phyloP scores from a whole-genome alignment of 2,329 filamentous ascomycete genomes.

The Geosmithia putterillii region DNA sequence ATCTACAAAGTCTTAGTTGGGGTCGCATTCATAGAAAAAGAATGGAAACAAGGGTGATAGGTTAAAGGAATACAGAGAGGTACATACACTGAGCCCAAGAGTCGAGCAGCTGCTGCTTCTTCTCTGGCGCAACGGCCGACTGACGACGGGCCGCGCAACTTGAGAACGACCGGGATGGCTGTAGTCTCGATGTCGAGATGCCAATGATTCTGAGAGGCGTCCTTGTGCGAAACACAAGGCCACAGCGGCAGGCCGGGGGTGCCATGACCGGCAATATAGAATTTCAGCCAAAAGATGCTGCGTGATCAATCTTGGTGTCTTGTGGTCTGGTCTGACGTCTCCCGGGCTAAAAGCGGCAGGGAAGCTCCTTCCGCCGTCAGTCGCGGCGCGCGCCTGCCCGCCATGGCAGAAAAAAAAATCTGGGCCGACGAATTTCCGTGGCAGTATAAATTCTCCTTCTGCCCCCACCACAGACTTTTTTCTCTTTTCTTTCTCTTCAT shows the following conservation, averaged over 20 bases:
- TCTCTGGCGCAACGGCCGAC: constrained; percentile 2
- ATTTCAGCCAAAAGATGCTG: neutral
- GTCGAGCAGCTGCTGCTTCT: constrained; percentile 2
- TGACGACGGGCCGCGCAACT: neutral
- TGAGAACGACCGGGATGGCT: neutral
- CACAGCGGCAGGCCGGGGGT: constrained; percentile 11
- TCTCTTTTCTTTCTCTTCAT: constrained; percentile 46
- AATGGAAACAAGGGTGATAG: neutral
- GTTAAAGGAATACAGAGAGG: neutral
- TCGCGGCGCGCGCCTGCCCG: no score
- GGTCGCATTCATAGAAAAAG: neutral
- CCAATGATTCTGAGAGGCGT: constrained; percentile 10
- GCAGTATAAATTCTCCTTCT: constrained; percentile 22
- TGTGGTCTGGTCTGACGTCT: neutral
- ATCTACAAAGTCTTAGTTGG: constrained; percentile 9
- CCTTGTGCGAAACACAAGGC: constrained; percentile 8
- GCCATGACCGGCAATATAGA: constrained; percentile 7
- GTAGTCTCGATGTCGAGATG: neutral
- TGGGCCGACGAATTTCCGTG: constrained; percentile 7
- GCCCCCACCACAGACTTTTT: constrained; percentile 13
- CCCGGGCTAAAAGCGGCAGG: neutral
- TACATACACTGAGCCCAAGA: constrained; percentile 3
- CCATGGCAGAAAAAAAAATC: neutral
- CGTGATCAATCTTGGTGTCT: no score
- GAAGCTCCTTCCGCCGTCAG: no score